These are phyloP conservation scores for Exophiala sp. DNA, from an alignment of 2,329 filamentous ascomycete species.

Conservation along the genomic window DNA sequence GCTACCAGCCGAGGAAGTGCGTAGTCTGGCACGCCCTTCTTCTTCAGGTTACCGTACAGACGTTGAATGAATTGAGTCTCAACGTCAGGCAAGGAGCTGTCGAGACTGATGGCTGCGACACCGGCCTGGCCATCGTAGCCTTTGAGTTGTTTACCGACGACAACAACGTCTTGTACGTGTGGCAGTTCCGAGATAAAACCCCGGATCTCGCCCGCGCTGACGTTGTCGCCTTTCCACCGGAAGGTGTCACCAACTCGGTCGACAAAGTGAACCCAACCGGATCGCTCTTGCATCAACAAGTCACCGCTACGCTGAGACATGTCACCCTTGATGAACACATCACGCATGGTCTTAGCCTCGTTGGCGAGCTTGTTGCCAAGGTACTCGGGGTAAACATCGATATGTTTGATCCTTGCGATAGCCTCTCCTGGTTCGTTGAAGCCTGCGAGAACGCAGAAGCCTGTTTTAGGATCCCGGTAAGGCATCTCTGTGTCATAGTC, in stretches of 20 bases:
- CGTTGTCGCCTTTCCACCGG: constrained; percentile 69
- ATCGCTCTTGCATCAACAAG: constrained; percentile 56
- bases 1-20: constrained; percentile 45
- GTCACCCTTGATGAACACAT: constrained; percentile 66
- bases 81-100: constrained; percentile 29
- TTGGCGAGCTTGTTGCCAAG: constrained; percentile 65
- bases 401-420: constrained; percentile 48
- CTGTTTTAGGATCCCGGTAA: constrained; percentile 63
- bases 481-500: constrained; percentile 69
- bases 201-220: constrained; percentile 75
- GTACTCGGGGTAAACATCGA: constrained; percentile 65
- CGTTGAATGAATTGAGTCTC: constrained; percentile 33
- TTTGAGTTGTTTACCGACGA: constrained; percentile 61
- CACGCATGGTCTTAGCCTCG: constrained; percentile 58
- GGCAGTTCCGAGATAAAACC: constrained; percentile 65
- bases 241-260: constrained; percentile 70
- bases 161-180: constrained; percentile 69
- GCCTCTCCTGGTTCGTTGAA: constrained; percentile 69
- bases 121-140: constrained; percentile 49
- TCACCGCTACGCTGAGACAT: constrained; percentile 66
- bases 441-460: constrained; percentile 60
- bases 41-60: constrained; percentile 38
- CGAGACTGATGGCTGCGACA: constrained; percentile 43
- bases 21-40: constrained; percentile 44
- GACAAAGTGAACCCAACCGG: constrained; percentile 67